Percentiles rank a stretch among this genome's conserved stretches.
phyloP scores from a whole-genome alignment of 2,329 filamentous ascomycete species.

The Xylaria sp. region DNA sequence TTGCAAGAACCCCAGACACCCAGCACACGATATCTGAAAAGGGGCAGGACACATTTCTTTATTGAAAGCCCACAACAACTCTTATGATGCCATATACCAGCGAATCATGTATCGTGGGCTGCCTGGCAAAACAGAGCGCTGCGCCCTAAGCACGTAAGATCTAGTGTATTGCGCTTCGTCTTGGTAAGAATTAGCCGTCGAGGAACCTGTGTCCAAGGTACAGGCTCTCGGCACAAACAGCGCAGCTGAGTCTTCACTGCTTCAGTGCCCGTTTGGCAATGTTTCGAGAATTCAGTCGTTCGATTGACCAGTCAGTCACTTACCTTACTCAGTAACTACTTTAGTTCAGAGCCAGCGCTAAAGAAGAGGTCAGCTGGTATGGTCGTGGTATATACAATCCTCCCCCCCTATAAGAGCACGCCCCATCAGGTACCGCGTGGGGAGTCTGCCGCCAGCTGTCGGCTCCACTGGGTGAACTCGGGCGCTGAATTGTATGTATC shows the following conservation, averaged over 20 bases:
- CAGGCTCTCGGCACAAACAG: not conserved
- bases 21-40: slow-evolving; percentile 14
- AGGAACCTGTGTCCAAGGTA: not conserved
- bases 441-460: too few species aligned
- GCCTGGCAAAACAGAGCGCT: not conserved
- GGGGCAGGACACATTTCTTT: slow-evolving; percentile 22
- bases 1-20: slow-evolving; percentile 24
- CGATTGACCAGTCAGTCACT: not conserved
- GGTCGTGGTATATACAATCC: slow-evolving; percentile 6
- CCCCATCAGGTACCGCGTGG: too few species aligned
- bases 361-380: slow-evolving; percentile 19
- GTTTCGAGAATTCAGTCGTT: not conserved
- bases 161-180: not conserved
- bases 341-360: slow-evolving; percentile 22
- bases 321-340: not conserved
- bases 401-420: too few species aligned
- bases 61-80: not conserved
- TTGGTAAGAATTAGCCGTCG: not conserved
- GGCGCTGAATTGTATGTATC: too few species aligned
- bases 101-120: slow-evolving; percentile 6
- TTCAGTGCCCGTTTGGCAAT: not conserved
- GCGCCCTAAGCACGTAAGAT: not conserved
- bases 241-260: not conserved
- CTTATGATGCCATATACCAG: not conserved
- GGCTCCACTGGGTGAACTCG: too few species aligned